A percentile compares a stretch with the other conserved stretches of the same genome.
These are phyloP conservation scores for Erodium chrysanthum DNA, from an alignment of 441 rosid species.

Conservation along the genomic window DNA sequence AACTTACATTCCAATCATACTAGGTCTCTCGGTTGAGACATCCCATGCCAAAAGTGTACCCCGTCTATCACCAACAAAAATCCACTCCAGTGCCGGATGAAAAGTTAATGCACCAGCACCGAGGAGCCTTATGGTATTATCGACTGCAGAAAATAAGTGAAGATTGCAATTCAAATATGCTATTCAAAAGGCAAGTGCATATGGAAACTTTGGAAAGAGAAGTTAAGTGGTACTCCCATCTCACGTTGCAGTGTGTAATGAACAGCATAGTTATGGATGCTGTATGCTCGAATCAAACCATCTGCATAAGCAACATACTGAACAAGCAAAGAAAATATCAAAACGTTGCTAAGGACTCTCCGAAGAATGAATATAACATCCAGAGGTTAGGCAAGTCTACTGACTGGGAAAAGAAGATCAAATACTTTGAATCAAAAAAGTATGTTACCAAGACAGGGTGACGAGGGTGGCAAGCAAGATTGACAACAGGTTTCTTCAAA, in stretches of 20 bases:
- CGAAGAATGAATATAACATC: neutral
- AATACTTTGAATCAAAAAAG: constrained; percentile 14
- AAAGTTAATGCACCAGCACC: constrained; percentile 97
- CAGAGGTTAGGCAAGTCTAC: neutral
- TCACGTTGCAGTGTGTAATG: constrained; percentile 84
- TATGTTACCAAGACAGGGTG: constrained; percentile 75
- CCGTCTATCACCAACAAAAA: constrained; percentile 97
- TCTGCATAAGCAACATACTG: constrained; percentile 99
- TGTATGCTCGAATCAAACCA: constrained; percentile 95
- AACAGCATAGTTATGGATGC: constrained; percentile 89
- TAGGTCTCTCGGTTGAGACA: constrained; percentile 96
- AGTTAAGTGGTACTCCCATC: constrained; percentile 23
- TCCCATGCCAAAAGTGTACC: constrained; percentile 99
- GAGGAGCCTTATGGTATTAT: constrained; percentile 83
- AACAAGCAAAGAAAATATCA: constrained; percentile 18
- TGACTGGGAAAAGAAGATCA: constrained; percentile 7
- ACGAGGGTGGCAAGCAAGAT: constrained; percentile 97
- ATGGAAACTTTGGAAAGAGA: neutral
- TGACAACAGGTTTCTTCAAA: constrained; percentile 87
- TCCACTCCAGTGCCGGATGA: constrained; percentile 93
- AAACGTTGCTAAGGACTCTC: constrained; percentile 8
- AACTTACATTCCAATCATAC: constrained; percentile 93
- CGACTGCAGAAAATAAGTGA: constrained; percentile 44
- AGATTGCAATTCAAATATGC: neutral
- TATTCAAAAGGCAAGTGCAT: constrained; percentile 3